Conservation (phyloP, 1,139 yeast genomes). For the Sugiyamaella novakii region DNA sequence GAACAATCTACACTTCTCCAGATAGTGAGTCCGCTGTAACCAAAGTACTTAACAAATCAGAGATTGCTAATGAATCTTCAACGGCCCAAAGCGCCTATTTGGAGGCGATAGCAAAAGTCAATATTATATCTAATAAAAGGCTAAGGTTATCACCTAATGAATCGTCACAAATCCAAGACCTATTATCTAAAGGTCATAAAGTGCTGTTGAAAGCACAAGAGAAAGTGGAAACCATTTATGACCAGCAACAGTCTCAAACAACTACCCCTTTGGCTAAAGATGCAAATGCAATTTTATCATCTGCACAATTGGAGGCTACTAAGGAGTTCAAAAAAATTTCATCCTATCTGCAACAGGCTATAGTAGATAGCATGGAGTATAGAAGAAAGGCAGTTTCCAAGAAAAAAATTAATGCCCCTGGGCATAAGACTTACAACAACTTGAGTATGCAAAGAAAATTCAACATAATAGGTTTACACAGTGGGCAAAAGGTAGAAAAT, state of each 20-base stretch:
- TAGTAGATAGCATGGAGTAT: background rate
- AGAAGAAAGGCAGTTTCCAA: background rate
- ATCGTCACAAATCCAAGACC: background rate
- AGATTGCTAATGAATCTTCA: background rate
- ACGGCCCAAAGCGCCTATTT: slow-evolving; percentile 2
- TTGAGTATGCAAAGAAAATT: background rate
- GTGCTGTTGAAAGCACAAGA: background rate
- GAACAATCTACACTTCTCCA: slow-evolving; percentile 3
- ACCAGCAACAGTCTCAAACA: background rate
- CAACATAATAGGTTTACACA: no score
- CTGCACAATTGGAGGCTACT: slow-evolving; percentile 6
- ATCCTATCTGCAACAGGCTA: background rate
- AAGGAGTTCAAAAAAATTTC: slow-evolving; percentile 4
- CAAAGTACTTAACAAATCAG: background rate
- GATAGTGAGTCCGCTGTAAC: background rate
- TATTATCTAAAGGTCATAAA: background rate
- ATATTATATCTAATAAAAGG: background rate
- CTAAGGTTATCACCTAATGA: background rate
- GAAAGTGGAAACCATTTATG: background rate
- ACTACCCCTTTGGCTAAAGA: background rate
- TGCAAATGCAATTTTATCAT: slow-evolving; percentile 1
- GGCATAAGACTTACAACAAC: no score
- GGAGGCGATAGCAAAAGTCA: slow-evolving; percentile 1
- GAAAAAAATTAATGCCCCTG: no score
- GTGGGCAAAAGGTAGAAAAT: no score